Conservation (phyloP, 2,329 filamentous ascomycete species). For the Verticillium tricorpus region DNA sequence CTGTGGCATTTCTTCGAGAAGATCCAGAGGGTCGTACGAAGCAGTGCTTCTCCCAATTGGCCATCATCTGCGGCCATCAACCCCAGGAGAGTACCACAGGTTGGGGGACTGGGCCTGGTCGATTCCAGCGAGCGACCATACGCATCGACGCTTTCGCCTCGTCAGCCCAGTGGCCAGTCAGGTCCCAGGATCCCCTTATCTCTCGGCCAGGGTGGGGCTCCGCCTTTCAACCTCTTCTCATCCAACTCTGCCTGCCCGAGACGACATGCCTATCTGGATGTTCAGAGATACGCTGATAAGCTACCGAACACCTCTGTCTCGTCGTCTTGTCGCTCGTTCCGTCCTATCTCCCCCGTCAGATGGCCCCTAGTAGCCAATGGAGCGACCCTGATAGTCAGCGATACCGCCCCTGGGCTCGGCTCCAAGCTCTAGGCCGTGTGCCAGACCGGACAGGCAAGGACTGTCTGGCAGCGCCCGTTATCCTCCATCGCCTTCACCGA, state of each 20-base stretch:
- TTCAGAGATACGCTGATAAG: not conserved
- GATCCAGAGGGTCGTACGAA: not conserved
- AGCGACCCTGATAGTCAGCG: not conserved
- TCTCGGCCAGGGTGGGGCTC: conserved; percentile 1
- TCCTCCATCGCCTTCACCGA: not conserved
- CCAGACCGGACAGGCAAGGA: not conserved
- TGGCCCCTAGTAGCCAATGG: not conserved
- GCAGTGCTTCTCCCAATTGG: not conserved
- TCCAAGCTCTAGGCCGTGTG: not conserved
- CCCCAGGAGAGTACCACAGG: not conserved
- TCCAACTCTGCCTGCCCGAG: not conserved
- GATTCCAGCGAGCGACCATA: not conserved
- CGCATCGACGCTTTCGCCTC: not conserved
- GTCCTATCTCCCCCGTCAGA: not conserved
- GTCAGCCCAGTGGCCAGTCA: not conserved
- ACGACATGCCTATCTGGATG: not conserved
- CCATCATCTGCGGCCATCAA: not conserved
- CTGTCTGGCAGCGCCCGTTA: not conserved
- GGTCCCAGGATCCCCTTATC: not conserved
- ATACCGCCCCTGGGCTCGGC: not conserved
- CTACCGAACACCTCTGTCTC: not conserved
- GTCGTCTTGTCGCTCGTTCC: not conserved
- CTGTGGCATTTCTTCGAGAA: not conserved
- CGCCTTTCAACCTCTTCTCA: not conserved
- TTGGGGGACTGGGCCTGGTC: not conserved